Evolutionary conservation across 345 rosid species (phyloP).

Genomic region (Theobroma cacao): DNA sequence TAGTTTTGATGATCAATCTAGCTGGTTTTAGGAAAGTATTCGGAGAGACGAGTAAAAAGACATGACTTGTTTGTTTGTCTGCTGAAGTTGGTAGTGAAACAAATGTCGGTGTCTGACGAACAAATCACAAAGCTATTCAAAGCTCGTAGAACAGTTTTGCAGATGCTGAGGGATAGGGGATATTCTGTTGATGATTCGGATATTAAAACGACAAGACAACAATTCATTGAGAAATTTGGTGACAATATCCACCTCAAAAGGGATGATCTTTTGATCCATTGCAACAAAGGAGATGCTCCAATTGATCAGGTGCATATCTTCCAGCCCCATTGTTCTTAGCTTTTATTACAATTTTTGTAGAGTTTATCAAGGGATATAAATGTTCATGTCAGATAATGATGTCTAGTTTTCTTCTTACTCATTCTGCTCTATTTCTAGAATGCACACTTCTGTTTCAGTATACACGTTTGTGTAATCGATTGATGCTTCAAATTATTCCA

Average conservation of each 20-base stretch:
- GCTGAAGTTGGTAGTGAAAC: background rate
- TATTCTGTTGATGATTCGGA: constrained; percentile 42
- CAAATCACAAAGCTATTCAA: constrained; percentile 51
- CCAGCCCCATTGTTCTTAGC: background rate
- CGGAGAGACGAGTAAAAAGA: background rate
- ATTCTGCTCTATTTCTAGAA: background rate
- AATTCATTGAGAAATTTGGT: constrained; percentile 47
- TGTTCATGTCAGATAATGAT: background rate
- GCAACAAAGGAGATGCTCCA: constrained; percentile 34
- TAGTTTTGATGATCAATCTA: background rate
- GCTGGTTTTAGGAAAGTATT: background rate
- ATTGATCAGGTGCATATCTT: constrained; percentile 40
- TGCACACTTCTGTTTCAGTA: background rate
- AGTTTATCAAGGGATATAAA: background rate
- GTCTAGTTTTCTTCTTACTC: background rate
- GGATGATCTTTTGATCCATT: constrained; percentile 35
- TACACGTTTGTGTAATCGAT: too few species aligned
- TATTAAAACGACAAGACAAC: constrained; percentile 44
- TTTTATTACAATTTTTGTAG: background rate
- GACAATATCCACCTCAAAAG: constrained; percentile 34
- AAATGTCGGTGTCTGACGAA: constrained; percentile 36
- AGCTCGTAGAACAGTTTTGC: constrained; percentile 47
- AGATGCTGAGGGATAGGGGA: constrained; percentile 62
- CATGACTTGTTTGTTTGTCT: background rate
- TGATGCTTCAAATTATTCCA: background rate